Evolutionary conservation across 225 moss, liverwort and hornwort species (phyloP).

Genomic region (Pleurozium schreberi): DNA sequence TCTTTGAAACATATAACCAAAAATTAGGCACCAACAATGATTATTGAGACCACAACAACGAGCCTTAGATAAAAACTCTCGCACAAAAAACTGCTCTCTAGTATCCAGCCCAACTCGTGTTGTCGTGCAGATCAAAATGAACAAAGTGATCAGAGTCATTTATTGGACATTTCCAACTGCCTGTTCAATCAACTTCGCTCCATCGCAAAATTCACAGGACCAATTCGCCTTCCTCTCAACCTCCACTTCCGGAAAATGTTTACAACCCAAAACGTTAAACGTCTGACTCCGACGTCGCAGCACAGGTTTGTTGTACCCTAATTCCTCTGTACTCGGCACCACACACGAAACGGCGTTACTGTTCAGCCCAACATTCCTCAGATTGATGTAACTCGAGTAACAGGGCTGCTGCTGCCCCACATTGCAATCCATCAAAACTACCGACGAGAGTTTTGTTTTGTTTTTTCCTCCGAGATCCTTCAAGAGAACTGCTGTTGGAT

Average conservation of each 20-base stretch:
- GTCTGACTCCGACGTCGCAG: neutral
- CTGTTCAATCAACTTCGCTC: constrained; percentile 22
- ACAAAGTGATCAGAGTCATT: neutral
- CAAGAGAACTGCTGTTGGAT: neutral
- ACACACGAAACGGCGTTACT: neutral
- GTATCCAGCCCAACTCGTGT: neutral
- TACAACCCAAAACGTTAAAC: neutral
- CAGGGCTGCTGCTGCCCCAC: neutral
- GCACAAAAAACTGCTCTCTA: neutral
- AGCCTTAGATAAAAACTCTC: neutral
- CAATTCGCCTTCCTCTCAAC: neutral
- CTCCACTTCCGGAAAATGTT: constrained; percentile 18
- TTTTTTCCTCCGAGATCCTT: neutral
- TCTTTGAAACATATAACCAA: neutral
- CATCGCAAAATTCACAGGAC: constrained; percentile 29
- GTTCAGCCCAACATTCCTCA: neutral
- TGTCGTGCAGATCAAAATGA: neutral
- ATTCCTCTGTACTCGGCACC: neutral
- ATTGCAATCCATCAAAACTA: neutral
- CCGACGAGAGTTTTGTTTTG: neutral
- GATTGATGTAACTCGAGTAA: constrained; percentile 15
- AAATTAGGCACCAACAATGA: neutral
- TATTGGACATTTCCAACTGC: neutral
- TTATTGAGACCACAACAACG: neutral
- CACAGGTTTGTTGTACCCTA: neutral